Evolutionary conservation across 176 grass and related monocot species (phyloP).

Genomic region (Eleusine coracana): DNA sequence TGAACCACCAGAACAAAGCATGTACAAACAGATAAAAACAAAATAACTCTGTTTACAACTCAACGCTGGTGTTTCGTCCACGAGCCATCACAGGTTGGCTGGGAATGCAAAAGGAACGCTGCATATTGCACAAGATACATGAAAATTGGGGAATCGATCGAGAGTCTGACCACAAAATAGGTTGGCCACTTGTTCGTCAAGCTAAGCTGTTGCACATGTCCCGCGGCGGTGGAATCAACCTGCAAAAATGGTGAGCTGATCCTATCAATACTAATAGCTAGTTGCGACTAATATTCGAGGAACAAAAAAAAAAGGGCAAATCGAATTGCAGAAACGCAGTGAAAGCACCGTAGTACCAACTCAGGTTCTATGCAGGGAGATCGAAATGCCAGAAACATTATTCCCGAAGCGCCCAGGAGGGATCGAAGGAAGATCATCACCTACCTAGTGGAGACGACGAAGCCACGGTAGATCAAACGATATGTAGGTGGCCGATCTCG

Average conservation of each 20-base stretch:
- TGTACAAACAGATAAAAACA: not conserved
- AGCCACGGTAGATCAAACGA: conserved; percentile 5
- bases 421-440: not conserved
- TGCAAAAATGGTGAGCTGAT: not conserved
- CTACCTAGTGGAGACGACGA: not conserved
- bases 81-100: not conserved
- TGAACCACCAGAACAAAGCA: not conserved
- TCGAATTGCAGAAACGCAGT: not conserved
- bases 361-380: not conserved
- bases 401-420: not conserved
- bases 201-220: not conserved
- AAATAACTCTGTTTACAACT: too few relatives aligned
- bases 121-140: not conserved
- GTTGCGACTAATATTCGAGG: not conserved
- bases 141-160: not conserved
- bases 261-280: not conserved
- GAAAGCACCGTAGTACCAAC: not conserved
- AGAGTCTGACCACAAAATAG: not conserved
- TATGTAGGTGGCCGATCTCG: conserved; percentile 44
- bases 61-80: not conserved
- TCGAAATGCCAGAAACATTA: not conserved
- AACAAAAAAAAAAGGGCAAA: not conserved
- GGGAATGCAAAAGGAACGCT: not conserved
- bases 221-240: not conserved
- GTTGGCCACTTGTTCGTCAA: not conserved